These are phyloP conservation scores for Trichocomaceae sp. DNA, from an alignment of 2,329 filamentous ascomycete genomes.

Conservation along the genomic window DNA sequence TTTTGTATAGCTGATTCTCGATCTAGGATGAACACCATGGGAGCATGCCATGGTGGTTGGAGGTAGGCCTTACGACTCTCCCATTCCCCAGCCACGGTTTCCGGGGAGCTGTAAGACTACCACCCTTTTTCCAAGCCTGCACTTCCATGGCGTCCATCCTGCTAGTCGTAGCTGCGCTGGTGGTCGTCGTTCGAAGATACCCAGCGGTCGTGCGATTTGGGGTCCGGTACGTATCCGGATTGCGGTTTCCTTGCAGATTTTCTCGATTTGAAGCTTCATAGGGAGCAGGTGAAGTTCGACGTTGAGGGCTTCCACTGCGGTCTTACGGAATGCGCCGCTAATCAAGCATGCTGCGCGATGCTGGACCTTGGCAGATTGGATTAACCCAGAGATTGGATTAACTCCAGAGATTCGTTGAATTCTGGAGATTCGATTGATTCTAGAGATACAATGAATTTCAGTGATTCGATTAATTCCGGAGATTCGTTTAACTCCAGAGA, in stretches of 20 bases:
- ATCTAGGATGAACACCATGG: constrained; percentile 7
- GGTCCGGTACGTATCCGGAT: neutral
- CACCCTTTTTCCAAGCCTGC: neutral
- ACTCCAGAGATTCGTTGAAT: too few species aligned
- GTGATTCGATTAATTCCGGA: too few species aligned
- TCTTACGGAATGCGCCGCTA: neutral
- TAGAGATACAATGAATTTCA: too few species aligned
- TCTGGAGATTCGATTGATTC: too few species aligned
- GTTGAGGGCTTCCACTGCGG: neutral
- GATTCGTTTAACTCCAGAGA: too few species aligned
- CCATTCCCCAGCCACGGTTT: neutral
- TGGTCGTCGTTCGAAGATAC: too few species aligned
- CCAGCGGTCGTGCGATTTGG: neutral
- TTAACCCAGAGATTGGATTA: too few species aligned
- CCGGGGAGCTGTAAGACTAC: neutral
- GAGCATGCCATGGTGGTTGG: constrained; percentile 9
- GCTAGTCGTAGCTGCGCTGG: too few species aligned
- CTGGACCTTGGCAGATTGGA: neutral
- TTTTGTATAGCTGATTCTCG: neutral
- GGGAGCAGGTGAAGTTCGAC: neutral
- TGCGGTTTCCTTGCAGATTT: neutral
- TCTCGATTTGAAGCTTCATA: neutral
- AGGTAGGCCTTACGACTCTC: constrained; percentile 13
- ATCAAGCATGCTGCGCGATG: neutral
- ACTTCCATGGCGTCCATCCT: constrained; percentile 8